Evolutionary conservation across 2,329 filamentous ascomycete genomes (phyloP).

Genomic region (Verticillium nonalfalfae): DNA sequence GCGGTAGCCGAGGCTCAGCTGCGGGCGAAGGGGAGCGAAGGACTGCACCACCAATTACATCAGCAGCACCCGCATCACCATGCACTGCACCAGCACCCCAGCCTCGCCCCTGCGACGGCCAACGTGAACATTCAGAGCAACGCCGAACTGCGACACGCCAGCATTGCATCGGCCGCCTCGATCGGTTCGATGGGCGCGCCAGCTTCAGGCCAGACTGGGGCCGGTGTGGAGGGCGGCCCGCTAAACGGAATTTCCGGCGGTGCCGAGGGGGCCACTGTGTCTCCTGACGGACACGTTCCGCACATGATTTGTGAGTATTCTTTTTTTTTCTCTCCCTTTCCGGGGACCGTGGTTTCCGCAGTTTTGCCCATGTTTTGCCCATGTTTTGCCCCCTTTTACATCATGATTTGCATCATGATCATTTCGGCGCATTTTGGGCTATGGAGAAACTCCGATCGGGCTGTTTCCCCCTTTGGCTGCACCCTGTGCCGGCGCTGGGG

Average conservation of each 20-base stretch:
- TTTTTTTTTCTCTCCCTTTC: too few relatives aligned
- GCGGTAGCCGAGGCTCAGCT: slow-evolving; percentile 37
- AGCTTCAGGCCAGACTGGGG: background rate
- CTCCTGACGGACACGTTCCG: background rate
- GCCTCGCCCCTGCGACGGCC: background rate
- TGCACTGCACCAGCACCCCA: slow-evolving; percentile 14
- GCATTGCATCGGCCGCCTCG: slow-evolving; percentile 19
- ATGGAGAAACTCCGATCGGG: background rate
- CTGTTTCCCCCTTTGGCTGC: background rate
- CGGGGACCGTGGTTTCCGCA: background rate
- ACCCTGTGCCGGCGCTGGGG: background rate
- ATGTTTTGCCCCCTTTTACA: background rate
- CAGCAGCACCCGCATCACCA: slow-evolving; percentile 17
- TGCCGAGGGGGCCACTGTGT: background rate
- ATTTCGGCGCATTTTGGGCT: background rate
- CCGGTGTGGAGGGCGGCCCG: background rate
- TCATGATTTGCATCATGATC: background rate
- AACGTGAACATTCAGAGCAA: slow-evolving; percentile 25
- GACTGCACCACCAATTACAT: background rate
- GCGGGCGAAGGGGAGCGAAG: slow-evolving; percentile 27
- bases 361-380: too few relatives aligned
- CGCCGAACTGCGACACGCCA: slow-evolving; percentile 30
- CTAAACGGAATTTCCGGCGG: background rate
- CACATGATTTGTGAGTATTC: slow-evolving; percentile 1
- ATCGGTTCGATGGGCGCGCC: slow-evolving; percentile 15